Base-by-base conservation (phyloP, 768 basidiomycete genomes). In the Tricholoma terreum region DNA sequence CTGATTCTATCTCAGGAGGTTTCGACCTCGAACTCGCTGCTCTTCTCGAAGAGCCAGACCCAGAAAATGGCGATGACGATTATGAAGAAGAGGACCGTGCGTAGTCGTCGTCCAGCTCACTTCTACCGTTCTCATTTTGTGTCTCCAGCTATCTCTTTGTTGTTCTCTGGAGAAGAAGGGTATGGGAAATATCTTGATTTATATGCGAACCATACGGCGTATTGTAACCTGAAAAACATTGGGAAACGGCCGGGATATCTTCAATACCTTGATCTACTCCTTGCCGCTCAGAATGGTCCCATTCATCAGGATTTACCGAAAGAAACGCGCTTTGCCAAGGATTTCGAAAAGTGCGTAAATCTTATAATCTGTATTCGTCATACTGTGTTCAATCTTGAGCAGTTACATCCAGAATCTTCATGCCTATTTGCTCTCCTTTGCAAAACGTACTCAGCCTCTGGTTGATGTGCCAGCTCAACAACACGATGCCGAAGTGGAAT, bases 91-190 rank as follows among this genome's bases (percentile, higher is more conserved):
- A 93, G 71, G 93, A 97, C 74, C 89, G 92, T 95, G 67, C 67
- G 90, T 86, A 24, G 12, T 34, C 15, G 17, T 5, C 46, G 36
- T 30, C 14, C 45, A 63, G n/a, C 46, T 56, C 19, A 42, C 58
- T 43, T 35, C 24, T 43, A 15, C 19, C n/a, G 50, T 56, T 45
- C 52, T 56, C 19, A 50, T 43, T 59, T 34, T 59, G 9, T 55
- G 50, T 24, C 40, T 11, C 48, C 60, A 93, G 92, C 89, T 53
- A 79, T 93, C 55, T 87, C 89, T 34, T 73, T 91, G 50, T 72
- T 96, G 63, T 99, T 99, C 75, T 96, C 95, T 11, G 97, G 97
- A 33, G 96, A 98, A 77, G 97, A 99, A 69, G 82, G 83, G 7
- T 92, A 95, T 63, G 97, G 97, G 52, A 91, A 91, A 73, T 98